Evolutionary conservation across 441 rosid genomes (phyloP).

Genomic region (Eugenia klotzschiana): DNA sequence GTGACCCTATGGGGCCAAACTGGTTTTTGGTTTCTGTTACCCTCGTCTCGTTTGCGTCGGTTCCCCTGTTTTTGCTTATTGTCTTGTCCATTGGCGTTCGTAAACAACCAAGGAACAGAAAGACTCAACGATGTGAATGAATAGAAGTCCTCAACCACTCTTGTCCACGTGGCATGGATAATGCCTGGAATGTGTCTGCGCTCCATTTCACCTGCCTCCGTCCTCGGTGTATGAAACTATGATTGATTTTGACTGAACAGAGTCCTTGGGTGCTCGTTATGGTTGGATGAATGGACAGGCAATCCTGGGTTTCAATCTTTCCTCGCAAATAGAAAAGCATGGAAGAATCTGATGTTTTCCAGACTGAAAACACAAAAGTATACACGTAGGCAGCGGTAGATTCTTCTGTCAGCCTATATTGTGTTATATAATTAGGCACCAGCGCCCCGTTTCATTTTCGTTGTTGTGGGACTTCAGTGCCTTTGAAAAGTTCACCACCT

Average conservation of each 20-base stretch:
- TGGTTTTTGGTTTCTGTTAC: background rate
- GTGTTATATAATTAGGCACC: background rate
- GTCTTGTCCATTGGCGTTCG: background rate
- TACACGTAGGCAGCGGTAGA: background rate
- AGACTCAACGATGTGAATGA: background rate
- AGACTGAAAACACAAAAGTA: background rate
- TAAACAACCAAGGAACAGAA: background rate
- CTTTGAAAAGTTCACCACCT: background rate
- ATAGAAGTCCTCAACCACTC: too few relatives aligned
- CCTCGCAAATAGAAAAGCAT: background rate
- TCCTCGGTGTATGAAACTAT: background rate
- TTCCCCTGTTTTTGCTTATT: background rate
- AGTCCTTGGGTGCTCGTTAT: background rate
- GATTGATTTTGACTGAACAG: background rate
- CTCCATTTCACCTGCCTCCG: background rate
- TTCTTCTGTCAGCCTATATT: background rate
- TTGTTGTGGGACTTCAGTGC: background rate
- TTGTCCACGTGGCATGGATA: background rate
- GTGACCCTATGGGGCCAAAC: background rate
- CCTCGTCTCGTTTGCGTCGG: background rate
- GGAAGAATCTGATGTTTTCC: background rate
- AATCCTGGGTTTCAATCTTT: background rate
- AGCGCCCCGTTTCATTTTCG: background rate
- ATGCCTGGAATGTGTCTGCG: background rate
- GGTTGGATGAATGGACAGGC: background rate